These are phyloP conservation scores for Microbotryomycetes sp. DNA, from an alignment of 1,284 basidiomycete genomes.

Conservation along the genomic window DNA sequence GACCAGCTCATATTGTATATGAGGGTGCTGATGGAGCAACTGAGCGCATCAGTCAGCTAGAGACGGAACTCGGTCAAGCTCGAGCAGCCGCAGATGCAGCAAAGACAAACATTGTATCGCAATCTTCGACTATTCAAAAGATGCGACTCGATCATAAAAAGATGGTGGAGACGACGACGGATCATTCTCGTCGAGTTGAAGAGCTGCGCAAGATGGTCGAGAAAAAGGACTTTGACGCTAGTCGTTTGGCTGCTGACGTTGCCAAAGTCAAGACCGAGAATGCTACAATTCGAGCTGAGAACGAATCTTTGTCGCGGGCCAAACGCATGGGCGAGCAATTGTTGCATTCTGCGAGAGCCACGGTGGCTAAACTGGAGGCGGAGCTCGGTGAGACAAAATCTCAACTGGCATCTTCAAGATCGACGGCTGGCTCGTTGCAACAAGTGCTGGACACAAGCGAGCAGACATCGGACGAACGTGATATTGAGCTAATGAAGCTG, in stretches of 20 bases:
- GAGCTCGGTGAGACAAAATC: background rate
- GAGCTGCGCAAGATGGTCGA: conserved; percentile 1
- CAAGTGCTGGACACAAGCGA: background rate
- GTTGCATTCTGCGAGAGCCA: background rate
- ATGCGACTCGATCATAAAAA: background rate
- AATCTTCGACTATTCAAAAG: conserved; percentile 6
- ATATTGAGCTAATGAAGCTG: conserved; percentile 12
- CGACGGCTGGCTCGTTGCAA: background rate
- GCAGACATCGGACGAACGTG: background rate
- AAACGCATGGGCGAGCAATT: conserved; percentile 1
- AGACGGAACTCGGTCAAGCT: conserved; percentile 8
- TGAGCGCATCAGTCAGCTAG: background rate
- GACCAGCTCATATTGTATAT: background rate
- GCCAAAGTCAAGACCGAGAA: background rate
- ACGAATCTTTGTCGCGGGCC: background rate
- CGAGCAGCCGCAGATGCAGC: background rate
- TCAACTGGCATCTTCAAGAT: background rate
- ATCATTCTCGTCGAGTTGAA: background rate
- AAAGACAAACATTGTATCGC: background rate
- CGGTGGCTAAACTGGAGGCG: background rate
- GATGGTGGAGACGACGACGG: background rate
- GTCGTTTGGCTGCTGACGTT: background rate
- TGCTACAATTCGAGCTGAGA: background rate
- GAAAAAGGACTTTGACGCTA: conserved; percentile 8
- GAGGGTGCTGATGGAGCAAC: background rate